Evolutionary conservation across 495 filamentous ascomycete genomes (phyloP).

Genomic region (Parmelia sp.): DNA sequence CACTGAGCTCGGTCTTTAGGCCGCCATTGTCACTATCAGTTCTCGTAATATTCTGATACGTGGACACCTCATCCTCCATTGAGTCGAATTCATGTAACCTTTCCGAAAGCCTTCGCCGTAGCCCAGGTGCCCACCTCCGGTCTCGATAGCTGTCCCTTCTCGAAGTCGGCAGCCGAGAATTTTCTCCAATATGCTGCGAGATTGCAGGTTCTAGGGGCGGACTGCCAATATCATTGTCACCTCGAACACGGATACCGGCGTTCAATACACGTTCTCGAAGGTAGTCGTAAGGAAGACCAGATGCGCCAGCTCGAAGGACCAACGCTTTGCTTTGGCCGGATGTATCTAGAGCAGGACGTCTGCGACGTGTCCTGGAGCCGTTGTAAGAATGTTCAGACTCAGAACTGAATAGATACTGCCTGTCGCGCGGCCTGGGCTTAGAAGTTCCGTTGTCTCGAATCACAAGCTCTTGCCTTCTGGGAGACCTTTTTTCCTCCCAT

Average conservation of each 20-base stretch:
- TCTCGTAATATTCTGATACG: not conserved
- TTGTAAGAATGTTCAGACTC: not conserved
- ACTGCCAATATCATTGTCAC: not conserved
- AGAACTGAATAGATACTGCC: not conserved
- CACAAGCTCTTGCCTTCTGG: not conserved
- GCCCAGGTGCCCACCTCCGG: slow-evolving; percentile 1
- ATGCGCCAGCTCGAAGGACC: not conserved
- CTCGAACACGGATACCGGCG: not conserved
- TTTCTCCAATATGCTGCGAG: not conserved
- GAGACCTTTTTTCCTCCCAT: not conserved
- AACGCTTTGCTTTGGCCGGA: not conserved
- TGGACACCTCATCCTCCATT: not conserved
- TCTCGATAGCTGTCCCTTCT: not conserved
- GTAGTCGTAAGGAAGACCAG: not conserved
- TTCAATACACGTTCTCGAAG: not conserved
- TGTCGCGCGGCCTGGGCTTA: not conserved
- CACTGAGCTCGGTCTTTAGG: not conserved
- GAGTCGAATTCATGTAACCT: not conserved
- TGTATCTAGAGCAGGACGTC: not conserved
- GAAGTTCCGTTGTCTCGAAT: not conserved
- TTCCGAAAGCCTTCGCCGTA: slow-evolving; percentile 5
- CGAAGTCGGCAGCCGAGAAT: not conserved
- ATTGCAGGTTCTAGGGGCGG: not conserved
- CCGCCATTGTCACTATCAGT: not conserved
- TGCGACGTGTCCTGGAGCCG: not conserved